Conservation (phyloP, 345 rosid genomes). For the Anacardium occidentale region DNA sequence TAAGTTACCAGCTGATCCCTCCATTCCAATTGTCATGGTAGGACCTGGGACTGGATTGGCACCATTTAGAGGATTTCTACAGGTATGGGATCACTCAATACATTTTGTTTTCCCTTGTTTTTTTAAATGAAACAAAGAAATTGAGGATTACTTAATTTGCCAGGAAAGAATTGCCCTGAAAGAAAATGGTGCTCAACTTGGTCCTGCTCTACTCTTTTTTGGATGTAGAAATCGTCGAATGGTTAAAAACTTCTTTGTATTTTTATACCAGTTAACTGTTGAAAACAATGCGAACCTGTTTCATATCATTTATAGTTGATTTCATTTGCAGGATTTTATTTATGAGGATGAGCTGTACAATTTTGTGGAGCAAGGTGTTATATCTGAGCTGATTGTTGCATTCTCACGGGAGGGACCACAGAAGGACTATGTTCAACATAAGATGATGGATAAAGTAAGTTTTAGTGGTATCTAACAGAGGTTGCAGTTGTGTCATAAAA, state of each 20-base stretch:
- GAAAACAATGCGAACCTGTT: slow-evolving; percentile 2
- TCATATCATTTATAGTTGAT: slow-evolving; percentile 1
- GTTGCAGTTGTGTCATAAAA: neutral
- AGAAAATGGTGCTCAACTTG: slow-evolving; percentile 71
- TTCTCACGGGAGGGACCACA: slow-evolving; percentile 96
- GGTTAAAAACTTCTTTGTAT: slow-evolving; percentile 38
- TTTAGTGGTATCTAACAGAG: neutral
- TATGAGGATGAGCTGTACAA: slow-evolving; percentile 81
- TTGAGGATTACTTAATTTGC: slow-evolving; percentile 1
- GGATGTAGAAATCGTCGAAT: slow-evolving; percentile 87
- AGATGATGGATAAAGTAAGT: slow-evolving; percentile 76
- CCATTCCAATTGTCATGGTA: slow-evolving; percentile 55
- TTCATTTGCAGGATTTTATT: slow-evolving; percentile 52
- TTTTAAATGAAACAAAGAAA: slow-evolving; percentile 5
- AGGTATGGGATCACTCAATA: slow-evolving; percentile 27
- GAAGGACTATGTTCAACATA: slow-evolving; percentile 96
- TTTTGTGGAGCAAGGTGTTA: slow-evolving; percentile 66
- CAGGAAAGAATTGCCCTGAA: slow-evolving; percentile 85
- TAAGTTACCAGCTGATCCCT: slow-evolving; percentile 51
- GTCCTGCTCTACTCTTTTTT: slow-evolving; percentile 74
- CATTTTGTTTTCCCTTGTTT: slow-evolving; percentile 4
- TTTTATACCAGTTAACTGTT: slow-evolving; percentile 12
- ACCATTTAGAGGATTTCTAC: slow-evolving; percentile 67
- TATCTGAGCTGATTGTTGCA: slow-evolving; percentile 74
- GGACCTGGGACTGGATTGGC: slow-evolving; percentile 77